Evolutionary conservation across 2,329 filamentous ascomycete species (phyloP), one percentile per base, ranked within the genome.

Genomic region (Corinectria fuckeliana): DNA sequence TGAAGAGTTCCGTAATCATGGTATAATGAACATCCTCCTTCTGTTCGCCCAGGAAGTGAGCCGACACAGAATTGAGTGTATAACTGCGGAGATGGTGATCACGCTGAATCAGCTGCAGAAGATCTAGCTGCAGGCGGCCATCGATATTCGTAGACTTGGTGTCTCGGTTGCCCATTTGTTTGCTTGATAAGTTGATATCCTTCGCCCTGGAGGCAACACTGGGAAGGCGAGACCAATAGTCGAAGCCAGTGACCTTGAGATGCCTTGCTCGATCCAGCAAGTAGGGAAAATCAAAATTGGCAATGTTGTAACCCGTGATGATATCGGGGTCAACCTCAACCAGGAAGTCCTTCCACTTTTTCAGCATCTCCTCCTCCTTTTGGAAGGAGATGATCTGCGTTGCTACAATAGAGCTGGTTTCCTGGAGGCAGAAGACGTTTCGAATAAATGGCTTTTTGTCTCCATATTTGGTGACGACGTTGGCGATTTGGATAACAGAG

Each of bases 1-100:
- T 98, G 82, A 93, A 97, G 3, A 99, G 80, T 72, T 98, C 96
- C 0, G 96, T 99, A 70, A 99, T 99, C 93, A 99, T 99, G 3
- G 93, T 97, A 77, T 99, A 89, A 72, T 99, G 95, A 3, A 99
- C 95, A 76, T 99, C 95, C 77, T 99, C 95, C 74, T 99, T 99
- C 74, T 99, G 95, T 74, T 99, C 95, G 45, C 93, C 93, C 21
- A 99, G 76, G 71, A 99, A 99, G 65, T 99, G 91, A 4, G 95
- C 91, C 66, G 89, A 96, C 5, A 99, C 95, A 1, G 95, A 97
- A 76, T 99, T 99, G 25, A 99, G 83, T 0, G 95, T 99, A 75
- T 99, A 99, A 78, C 94, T 98, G 81, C 95, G 86, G 30, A 99
- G 82, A 16, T 99, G 95, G 69, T 99, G 89, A 71, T 99, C 96